Conservation (phyloP, 495 filamentous ascomycete species). For the Evernia prunastri region DNA sequence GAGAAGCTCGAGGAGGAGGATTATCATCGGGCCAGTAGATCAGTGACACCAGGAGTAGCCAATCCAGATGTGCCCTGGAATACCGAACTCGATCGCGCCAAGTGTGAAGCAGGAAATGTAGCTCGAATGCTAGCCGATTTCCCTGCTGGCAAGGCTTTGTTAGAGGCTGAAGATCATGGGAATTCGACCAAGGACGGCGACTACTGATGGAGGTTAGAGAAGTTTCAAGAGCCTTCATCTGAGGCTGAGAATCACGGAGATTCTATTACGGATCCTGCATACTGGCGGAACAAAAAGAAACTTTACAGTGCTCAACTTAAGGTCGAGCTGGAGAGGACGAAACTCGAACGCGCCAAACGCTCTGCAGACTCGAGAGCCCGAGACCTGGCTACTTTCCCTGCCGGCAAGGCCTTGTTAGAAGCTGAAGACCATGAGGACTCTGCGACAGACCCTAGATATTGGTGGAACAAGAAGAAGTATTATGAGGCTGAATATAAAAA, state of each 20-base stretch:
- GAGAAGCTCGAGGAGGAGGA: slow-evolving; percentile 1
- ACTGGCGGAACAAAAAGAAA: slow-evolving; percentile 1
- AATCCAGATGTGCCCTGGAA: background rate
- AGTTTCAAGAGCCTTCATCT: background rate
- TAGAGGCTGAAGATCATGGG: slow-evolving; percentile 1
- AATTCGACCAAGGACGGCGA: background rate
- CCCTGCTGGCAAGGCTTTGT: background rate
- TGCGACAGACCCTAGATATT: background rate
- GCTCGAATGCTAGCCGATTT: slow-evolving; percentile 1
- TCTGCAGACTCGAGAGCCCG: slow-evolving; percentile 3
- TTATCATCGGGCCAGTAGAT: slow-evolving; percentile 1
- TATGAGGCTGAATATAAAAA: background rate
- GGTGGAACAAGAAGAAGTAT: slow-evolving; percentile 4
- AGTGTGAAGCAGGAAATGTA: background rate
- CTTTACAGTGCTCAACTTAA: background rate
- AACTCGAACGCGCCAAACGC: slow-evolving; percentile 3
- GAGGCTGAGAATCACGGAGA: background rate
- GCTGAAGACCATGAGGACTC: background rate
- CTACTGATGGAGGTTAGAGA: background rate
- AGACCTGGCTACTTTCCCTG: slow-evolving; percentile 4
- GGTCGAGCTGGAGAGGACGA: background rate
- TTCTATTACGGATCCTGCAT: background rate
- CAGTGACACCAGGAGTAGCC: background rate
- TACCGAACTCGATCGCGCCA: slow-evolving; percentile 1
- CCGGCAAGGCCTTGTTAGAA: slow-evolving; percentile 3